Evolutionary conservation across 768 basidiomycete genomes (phyloP), one percentile per base, ranked within the genome.

Genomic region (Hypholoma fasciculare): DNA sequence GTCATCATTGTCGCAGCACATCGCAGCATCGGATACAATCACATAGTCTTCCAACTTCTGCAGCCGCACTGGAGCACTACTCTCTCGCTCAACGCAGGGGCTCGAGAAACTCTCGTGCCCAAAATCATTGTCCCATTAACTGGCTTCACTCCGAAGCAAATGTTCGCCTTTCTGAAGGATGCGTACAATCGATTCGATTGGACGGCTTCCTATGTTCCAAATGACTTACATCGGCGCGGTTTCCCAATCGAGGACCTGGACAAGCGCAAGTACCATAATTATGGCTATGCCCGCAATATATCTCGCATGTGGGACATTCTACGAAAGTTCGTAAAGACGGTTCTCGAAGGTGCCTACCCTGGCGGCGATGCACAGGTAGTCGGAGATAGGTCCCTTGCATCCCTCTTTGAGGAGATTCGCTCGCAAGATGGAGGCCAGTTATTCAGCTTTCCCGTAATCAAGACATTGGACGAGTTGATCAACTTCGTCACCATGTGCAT

Each of bases 401-500:
- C 43, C 14, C 69, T 66, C 51, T 69, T 68, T 52, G 49, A 51
- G 2, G 67, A 70, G 34, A 64, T 70, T 51, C 69, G 63, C 20
- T 63, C 64, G 2, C 16, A 14, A 3, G 38, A n/a, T 6, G 69
- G 69, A 7, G 71, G 63, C 7, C 51, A 63, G 60, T 50, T 71
- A 37, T 19, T 42, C 6, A 65, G 60, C 44, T 71, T 72, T 61
- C 71, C 71, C 8, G 47, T 34, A 6, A 62, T 69, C 58, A 58
- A 54, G 40, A 72, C 70, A 0, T 49, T 71, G 34, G 65, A 67
- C 36, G 64, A 63, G 19, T 51, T 72, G 34, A 67, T 71, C 54
- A 66, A 72, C 59, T 49, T 65, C 16, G 63, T 67, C 42, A 70
- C 69, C 0, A 71, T 72, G 70, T 68, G 68, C 60, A 71, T 72